A percentile compares a stretch with the other conserved stretches of the same genome.
These are phyloP conservation scores for Fusarium sp. DNA, from an alignment of 2,329 filamentous ascomycete species.

Conservation along the genomic window DNA sequence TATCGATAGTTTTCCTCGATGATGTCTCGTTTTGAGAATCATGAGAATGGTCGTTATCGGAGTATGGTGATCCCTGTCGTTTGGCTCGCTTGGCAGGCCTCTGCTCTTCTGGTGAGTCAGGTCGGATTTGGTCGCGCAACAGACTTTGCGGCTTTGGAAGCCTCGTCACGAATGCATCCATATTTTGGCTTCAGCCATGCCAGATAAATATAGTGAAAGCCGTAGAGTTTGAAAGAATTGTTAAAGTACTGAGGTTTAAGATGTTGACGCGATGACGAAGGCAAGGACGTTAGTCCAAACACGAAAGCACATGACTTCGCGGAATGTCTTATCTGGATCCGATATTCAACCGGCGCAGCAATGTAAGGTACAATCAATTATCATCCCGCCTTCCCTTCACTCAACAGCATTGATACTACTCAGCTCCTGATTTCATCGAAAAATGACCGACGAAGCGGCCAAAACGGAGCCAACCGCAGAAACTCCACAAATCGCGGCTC, in stretches of 20 bases:
- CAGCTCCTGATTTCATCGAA: background rate
- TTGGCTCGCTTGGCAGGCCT: conserved; percentile 50
- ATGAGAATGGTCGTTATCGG: conserved; percentile 39
- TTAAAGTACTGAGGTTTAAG: background rate
- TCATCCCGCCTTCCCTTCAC: background rate
- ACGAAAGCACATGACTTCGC: conserved; percentile 55
- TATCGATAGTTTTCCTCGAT: background rate
- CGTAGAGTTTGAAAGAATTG: background rate
- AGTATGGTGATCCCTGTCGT: conserved; percentile 38
- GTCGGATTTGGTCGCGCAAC: conserved; percentile 11
- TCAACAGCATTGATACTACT: conserved; percentile 3
- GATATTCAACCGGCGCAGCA: conserved; percentile 43
- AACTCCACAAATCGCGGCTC: conserved; percentile 31
- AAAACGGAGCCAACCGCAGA: conserved; percentile 37
- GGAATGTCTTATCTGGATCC: conserved; percentile 6
- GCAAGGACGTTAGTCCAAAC: conserved; percentile 40
- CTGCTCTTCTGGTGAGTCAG: conserved; percentile 18
- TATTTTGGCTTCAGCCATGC: conserved; percentile 35
- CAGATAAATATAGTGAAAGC: background rate
- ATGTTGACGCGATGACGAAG: conserved; percentile 30
- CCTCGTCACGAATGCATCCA: conserved; percentile 54
- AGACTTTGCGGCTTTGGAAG: conserved; percentile 37
- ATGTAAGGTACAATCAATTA: background rate
- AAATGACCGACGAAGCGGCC: conserved; percentile 48
- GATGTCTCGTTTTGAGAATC: conserved; percentile 26